Conservation (phyloP, 495 filamentous ascomycete species). For the Penicillium parvum region DNA sequence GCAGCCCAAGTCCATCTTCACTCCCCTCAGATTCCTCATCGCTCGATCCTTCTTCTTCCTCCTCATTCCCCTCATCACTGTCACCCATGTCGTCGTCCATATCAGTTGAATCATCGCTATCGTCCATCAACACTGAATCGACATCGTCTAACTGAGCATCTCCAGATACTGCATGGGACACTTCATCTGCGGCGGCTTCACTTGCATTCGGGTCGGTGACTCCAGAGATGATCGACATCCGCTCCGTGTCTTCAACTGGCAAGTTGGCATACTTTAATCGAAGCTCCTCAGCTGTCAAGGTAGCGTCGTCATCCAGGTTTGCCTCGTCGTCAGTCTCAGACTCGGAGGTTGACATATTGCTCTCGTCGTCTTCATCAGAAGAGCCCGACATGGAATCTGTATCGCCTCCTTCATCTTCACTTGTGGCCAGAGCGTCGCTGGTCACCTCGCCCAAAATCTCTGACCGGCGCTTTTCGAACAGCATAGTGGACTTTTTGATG, state of each 20-base stretch:
- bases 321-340: conserved; percentile 41
- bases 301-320: conserved; percentile 62
- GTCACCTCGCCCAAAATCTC: conserved; percentile 46
- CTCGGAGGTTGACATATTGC: conserved; percentile 63
- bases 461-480: conserved; percentile 50
- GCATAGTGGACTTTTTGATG: conserved; percentile 63
- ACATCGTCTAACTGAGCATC: conserved; percentile 58
- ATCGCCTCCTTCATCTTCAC: conserved; percentile 46
- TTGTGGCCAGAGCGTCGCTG: conserved; percentile 40
- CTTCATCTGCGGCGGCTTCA: conserved; percentile 21
- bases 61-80: too few relatives aligned
- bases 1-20: conserved; percentile 52
- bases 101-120: conserved; percentile 77
- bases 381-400: conserved; percentile 36
- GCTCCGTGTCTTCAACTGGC: conserved; percentile 33
- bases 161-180: conserved; percentile 17
- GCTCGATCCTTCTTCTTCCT: conserved; percentile 45
- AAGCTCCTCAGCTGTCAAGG: conserved; percentile 73
- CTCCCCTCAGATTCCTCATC: conserved; percentile 36
- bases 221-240: conserved; percentile 24
- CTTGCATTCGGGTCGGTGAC: conserved; percentile 14
- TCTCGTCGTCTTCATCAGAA: conserved; percentile 50
- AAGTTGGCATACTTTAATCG: conserved; percentile 72
- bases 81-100: conserved; percentile 85
- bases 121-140: conserved; percentile 62